Evolutionary conservation across 2,329 filamentous ascomycete genomes (phyloP).

Genomic region (Biscogniauxia mediterranea): DNA sequence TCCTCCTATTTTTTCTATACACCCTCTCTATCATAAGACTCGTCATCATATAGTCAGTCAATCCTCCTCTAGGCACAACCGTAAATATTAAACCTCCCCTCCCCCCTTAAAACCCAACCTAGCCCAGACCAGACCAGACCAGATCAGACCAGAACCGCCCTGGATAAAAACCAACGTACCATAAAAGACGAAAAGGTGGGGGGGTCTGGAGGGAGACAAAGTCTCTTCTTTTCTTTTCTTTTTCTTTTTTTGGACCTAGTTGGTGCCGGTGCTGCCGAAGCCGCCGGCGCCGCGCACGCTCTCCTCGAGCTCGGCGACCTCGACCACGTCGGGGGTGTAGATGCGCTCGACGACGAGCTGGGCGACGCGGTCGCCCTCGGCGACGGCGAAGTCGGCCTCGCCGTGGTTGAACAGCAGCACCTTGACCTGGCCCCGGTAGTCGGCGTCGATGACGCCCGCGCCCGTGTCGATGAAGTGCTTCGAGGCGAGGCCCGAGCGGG

Average conservation of each 20-base stretch:
- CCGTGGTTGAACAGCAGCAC: constrained; percentile 92
- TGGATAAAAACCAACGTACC: no score
- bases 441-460: constrained; percentile 94
- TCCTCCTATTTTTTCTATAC: no score
- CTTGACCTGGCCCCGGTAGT: constrained; percentile 93
- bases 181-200: no score
- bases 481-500: constrained; percentile 83
- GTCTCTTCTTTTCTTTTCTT: not conserved
- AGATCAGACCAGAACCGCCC: no score
- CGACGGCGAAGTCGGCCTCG: constrained; percentile 76
- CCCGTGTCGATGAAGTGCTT: constrained; percentile 97
- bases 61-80: no score
- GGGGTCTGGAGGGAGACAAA: no score
- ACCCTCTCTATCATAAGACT: no score
- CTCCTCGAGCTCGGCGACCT: constrained; percentile 84
- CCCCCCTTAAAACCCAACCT: no score
- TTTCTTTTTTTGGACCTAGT: constrained; percentile 21
- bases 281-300: constrained; percentile 88
- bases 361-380: constrained; percentile 85
- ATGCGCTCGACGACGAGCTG: constrained; percentile 95
- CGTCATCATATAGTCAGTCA: no score
- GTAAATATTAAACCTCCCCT: no score
- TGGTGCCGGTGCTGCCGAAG: constrained; percentile 79
- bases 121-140: no score
- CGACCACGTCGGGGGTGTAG: constrained; percentile 86